These are phyloP conservation scores for Conoideocrella luteorostrata DNA, from an alignment of 2,329 filamentous ascomycete species.

Conservation along the genomic window DNA sequence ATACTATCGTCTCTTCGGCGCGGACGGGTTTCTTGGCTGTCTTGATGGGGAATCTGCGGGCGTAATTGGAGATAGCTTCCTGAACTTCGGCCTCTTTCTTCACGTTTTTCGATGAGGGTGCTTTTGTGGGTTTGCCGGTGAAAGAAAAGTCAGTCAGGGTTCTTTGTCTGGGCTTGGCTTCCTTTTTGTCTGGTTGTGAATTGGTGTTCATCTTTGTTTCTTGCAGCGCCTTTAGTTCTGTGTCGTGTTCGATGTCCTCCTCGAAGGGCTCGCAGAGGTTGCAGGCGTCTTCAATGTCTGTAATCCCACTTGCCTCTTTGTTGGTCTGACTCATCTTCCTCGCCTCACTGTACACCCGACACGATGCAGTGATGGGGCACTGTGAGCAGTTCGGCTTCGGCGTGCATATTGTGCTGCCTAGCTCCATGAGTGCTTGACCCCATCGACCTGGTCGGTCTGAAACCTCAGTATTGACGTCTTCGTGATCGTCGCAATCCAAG, in stretches of 20 bases:
- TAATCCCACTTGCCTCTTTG: slow-evolving; percentile 12
- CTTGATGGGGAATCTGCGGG: slow-evolving; percentile 45
- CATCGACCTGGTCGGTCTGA: slow-evolving; percentile 48
- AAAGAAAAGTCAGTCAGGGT: slow-evolving; percentile 31
- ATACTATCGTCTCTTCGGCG: slow-evolving; percentile 47
- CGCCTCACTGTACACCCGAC: slow-evolving; percentile 44
- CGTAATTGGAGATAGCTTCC: slow-evolving; percentile 36
- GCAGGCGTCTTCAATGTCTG: slow-evolving; percentile 47
- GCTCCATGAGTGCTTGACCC: slow-evolving; percentile 61
- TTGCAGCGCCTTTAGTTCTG: slow-evolving; percentile 10
- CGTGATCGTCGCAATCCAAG: slow-evolving; percentile 22
- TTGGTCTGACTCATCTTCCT: slow-evolving; percentile 23
- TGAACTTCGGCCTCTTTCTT: slow-evolving; percentile 17
- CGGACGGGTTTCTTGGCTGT: slow-evolving; percentile 45
- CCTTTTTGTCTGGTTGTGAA: slow-evolving; percentile 8
- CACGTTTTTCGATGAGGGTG: not conserved
- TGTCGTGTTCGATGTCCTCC: slow-evolving; percentile 22
- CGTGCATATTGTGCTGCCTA: slow-evolving; percentile 56
- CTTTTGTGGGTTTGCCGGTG: slow-evolving; percentile 13
- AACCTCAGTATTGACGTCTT: slow-evolving; percentile 15
- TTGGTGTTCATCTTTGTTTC: slow-evolving; percentile 1
- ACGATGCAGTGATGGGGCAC: slow-evolving; percentile 46
- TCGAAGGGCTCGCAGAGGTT: slow-evolving; percentile 41
- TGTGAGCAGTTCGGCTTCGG: slow-evolving; percentile 50
- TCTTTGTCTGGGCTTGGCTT: slow-evolving; percentile 20